A percentile compares a stretch with the other conserved stretches of the same genome.
Conservation (phyloP, 345 rosid species). For the Boechera retrofracta region DNA sequence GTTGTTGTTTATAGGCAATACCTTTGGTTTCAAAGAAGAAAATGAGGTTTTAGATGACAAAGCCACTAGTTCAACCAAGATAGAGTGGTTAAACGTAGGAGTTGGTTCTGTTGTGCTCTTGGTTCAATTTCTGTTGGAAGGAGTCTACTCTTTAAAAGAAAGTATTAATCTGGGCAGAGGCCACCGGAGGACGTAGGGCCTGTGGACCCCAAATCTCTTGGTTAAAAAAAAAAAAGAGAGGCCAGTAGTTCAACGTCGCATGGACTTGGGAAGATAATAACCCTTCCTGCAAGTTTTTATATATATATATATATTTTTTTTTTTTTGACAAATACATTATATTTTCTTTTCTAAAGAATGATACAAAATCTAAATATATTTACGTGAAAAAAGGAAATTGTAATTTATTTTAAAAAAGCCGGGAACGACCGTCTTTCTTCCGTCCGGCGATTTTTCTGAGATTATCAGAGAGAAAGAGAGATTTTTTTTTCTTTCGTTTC, state of each 20-base stretch:
- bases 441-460: conserved; percentile 28
- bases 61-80: not conserved
- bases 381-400: not conserved
- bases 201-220: too few relatives aligned
- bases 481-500: not conserved
- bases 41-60: not conserved
- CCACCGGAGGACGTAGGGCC: too few relatives aligned
- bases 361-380: not conserved
- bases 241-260: not conserved
- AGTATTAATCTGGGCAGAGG: too few relatives aligned
- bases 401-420: conserved; percentile 32
- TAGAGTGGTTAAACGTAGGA: too few relatives aligned
- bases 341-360: too few relatives aligned
- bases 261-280: not conserved
- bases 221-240: too few relatives aligned
- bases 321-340: too few relatives aligned
- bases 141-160: too few relatives aligned
- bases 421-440: conserved; percentile 29
- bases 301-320: too few relatives aligned
- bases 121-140: too few relatives aligned
- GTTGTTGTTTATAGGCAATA: not conserved
- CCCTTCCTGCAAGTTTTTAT: not conserved
- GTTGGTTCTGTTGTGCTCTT: too few relatives aligned
- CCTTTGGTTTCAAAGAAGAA: not conserved
- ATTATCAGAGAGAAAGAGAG: conserved; percentile 9